Conservation (phyloP, 768 basidiomycete genomes). For the Hortiboletus campestris region DNA sequence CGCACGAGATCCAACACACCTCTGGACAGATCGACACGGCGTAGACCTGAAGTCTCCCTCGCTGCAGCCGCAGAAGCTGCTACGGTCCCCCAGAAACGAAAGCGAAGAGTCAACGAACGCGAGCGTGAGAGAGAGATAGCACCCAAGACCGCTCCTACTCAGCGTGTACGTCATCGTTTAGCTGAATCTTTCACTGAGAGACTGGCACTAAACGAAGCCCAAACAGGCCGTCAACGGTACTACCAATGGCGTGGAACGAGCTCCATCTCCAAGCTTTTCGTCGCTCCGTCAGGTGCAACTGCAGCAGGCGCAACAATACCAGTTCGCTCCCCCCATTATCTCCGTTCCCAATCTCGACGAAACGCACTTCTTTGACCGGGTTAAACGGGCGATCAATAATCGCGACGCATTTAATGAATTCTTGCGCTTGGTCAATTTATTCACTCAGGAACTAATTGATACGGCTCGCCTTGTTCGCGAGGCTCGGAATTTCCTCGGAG, state of each 20-base stretch:
- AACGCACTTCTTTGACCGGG: slow-evolving; percentile 88
- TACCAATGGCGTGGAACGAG: slow-evolving; percentile 20
- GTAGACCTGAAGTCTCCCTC: slow-evolving; percentile 46
- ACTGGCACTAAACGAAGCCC: slow-evolving; percentile 13
- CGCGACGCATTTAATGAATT: slow-evolving; percentile 91
- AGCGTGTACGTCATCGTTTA: slow-evolving; percentile 22
- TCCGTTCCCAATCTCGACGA: slow-evolving; percentile 44
- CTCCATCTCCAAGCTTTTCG: slow-evolving; percentile 21
- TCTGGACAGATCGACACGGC: slow-evolving; percentile 38
- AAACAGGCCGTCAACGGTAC: slow-evolving; percentile 24
- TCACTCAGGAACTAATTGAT: slow-evolving; percentile 92
- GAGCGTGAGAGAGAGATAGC: slow-evolving; percentile 36
- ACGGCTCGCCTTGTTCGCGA: slow-evolving; percentile 79
- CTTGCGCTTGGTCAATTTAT: slow-evolving; percentile 91
- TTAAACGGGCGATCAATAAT: slow-evolving; percentile 68
- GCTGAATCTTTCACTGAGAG: neutral
- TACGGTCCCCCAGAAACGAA: slow-evolving; percentile 64
- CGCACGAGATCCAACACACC: slow-evolving; percentile 38
- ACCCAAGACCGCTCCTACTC: slow-evolving; percentile 19
- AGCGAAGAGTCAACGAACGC: slow-evolving; percentile 55
- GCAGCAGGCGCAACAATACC: slow-evolving; percentile 23
- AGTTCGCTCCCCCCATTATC: slow-evolving; percentile 16
- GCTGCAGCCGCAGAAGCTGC: slow-evolving; percentile 37
- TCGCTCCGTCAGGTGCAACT: slow-evolving; percentile 23
- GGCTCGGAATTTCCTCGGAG: slow-evolving; percentile 70